These are phyloP conservation scores for Trichomonascaceae sp. DNA, from an alignment of 1,139 yeast species.

Conservation along the genomic window DNA sequence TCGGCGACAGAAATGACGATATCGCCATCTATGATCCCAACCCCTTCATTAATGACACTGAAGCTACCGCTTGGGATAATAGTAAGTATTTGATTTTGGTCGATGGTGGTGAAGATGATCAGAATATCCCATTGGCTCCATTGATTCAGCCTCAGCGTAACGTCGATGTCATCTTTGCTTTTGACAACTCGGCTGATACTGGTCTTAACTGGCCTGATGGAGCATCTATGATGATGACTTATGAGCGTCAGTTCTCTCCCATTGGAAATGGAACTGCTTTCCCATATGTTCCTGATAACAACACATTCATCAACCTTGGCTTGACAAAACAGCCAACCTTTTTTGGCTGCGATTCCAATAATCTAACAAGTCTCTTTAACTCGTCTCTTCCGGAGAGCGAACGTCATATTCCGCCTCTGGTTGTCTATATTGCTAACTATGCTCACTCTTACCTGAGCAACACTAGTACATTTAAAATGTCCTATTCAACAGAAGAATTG, in stretches of 20 bases:
- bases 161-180: constrained; percentile 73
- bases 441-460: constrained; percentile 65
- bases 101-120: constrained; percentile 85
- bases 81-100: constrained; percentile 53
- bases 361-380: constrained; percentile 45
- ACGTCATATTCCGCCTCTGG: constrained; percentile 54
- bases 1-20: constrained; percentile 41
- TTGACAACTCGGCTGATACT: constrained; percentile 86
- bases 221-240: constrained; percentile 55
- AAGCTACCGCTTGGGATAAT: constrained; percentile 29
- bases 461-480: constrained; percentile 66
- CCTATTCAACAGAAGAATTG: constrained; percentile 57
- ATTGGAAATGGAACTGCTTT: constrained; percentile 64
- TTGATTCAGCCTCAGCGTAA: constrained; percentile 63
- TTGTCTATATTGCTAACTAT: constrained; percentile 74
- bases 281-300: constrained; percentile 67
- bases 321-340: constrained; percentile 52
- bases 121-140: constrained; percentile 76
- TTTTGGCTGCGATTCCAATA: constrained; percentile 73
- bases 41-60: constrained; percentile 49
- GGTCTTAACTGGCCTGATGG: constrained; percentile 51
- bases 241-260: constrained; percentile 58
- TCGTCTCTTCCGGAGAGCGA: constrained; percentile 20
- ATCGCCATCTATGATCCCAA: constrained; percentile 71
- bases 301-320: constrained; percentile 47